These are phyloP conservation scores for Solanum bukasovii DNA, from an alignment of 257 asterid genomes.

Conservation along the genomic window DNA sequence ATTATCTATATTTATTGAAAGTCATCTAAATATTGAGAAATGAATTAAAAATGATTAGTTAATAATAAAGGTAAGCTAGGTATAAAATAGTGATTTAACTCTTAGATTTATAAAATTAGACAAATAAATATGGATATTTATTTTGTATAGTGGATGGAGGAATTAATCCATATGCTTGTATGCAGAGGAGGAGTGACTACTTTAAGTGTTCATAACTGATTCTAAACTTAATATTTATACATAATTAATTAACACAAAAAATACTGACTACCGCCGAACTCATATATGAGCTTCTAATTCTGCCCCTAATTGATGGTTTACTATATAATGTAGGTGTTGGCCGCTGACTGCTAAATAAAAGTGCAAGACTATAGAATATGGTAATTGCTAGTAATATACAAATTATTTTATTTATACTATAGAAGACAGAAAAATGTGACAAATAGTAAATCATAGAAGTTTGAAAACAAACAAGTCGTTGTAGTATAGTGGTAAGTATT, in stretches of 20 bases:
- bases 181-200: neutral
- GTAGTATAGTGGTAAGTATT: conserved; percentile 57
- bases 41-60: neutral
- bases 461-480: conserved; percentile 7
- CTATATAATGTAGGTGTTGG: neutral
- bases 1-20: neutral
- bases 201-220: neutral
- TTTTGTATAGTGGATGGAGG: neutral
- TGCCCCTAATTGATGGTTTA: neutral
- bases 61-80: neutral
- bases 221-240: neutral
- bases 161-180: neutral
- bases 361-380: neutral
- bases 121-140: neutral
- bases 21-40: neutral
- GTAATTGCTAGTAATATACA: neutral
- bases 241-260: neutral
- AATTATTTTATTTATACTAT: neutral
- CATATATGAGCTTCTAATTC: neutral
- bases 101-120: neutral
- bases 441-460: rapidly evolving
- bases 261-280: rapidly evolving
- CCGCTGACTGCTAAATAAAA: neutral
- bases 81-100: neutral
- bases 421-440: rapidly evolving